A percentile compares a stretch with the other conserved stretches of the same genome.
Evolutionary conservation across 192 early-diverging fungal species (phyloP).

Genomic region (Mortierella hygrophila): DNA sequence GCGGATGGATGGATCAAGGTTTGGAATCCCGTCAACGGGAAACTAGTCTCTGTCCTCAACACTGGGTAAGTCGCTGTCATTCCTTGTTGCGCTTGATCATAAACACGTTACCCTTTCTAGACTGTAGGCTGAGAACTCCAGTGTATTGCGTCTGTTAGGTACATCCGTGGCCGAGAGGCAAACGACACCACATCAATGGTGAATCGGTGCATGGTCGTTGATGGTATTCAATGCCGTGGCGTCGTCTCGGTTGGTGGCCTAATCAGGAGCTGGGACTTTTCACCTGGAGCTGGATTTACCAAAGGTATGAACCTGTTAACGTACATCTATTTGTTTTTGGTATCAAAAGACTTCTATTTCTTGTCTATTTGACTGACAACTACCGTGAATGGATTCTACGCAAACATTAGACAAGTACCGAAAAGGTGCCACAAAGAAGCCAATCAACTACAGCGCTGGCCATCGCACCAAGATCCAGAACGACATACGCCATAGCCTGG

Average conservation of each 20-base stretch:
- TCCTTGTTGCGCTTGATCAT: background rate
- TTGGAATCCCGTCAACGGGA: slow-evolving; percentile 67
- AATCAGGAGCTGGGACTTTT: slow-evolving; percentile 71
- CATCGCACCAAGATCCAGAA: slow-evolving; percentile 46
- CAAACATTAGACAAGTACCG: slow-evolving; percentile 24
- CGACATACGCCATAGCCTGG: slow-evolving; percentile 43
- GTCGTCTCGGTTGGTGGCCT: slow-evolving; percentile 61
- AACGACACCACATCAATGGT: slow-evolving; percentile 11
- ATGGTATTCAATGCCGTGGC: slow-evolving; percentile 55
- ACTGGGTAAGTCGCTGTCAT: slow-evolving; percentile 40
- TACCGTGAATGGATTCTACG: background rate
- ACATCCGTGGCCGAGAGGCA: slow-evolving; percentile 21
- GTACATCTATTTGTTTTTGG: background rate
- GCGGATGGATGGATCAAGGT: slow-evolving; percentile 69
- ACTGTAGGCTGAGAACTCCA: background rate
- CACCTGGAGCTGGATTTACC: slow-evolving; percentile 45
- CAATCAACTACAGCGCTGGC: slow-evolving; percentile 40
- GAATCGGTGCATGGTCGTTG: slow-evolving; percentile 44
- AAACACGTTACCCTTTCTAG: background rate
- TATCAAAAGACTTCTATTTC: background rate
- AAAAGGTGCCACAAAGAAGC: slow-evolving; percentile 22
- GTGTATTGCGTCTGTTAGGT: slow-evolving; percentile 2
- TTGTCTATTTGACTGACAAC: background rate
- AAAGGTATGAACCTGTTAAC: slow-evolving; percentile 24
- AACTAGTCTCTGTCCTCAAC: slow-evolving; percentile 53